Percentiles rank a stretch among this genome's conserved stretches.
Conservation (phyloP, 257 asterid species). For the Anisodus tanguticus region DNA sequence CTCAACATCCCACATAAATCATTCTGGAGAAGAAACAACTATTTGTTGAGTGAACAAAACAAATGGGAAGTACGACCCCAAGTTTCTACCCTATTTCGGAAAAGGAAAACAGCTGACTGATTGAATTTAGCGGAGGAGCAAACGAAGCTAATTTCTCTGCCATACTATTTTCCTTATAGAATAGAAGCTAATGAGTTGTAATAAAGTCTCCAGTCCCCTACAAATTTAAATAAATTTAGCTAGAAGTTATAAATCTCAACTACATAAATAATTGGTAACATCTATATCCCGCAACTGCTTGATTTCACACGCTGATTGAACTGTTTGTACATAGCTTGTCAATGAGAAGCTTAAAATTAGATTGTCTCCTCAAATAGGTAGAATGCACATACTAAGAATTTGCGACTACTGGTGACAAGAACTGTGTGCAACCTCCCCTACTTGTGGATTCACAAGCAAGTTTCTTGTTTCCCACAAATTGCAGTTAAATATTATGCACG, state of each 20-base stretch:
- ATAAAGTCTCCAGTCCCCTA: background rate
- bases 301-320: background rate
- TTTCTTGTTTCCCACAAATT: background rate
- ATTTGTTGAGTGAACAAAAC: background rate
- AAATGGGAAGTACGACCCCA: background rate
- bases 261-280: background rate
- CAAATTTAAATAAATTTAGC: background rate
- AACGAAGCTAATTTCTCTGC: background rate
- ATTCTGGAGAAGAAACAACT: background rate
- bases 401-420: background rate
- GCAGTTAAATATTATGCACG: background rate
- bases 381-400: background rate
- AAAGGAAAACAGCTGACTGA: conserved; percentile 7
- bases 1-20: conserved; percentile 6
- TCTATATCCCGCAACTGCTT: background rate
- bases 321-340: background rate
- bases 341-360: background rate
- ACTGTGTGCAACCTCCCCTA: background rate
- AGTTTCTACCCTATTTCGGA: background rate
- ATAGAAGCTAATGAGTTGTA: conserved; percentile 2
- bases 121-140: background rate
- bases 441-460: background rate
- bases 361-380: background rate
- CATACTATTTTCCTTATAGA: background rate
- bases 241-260: background rate